These are phyloP conservation scores for Spergularia bocconei DNA, from an alignment of 148 eudicot genomes.

Conservation along the genomic window DNA sequence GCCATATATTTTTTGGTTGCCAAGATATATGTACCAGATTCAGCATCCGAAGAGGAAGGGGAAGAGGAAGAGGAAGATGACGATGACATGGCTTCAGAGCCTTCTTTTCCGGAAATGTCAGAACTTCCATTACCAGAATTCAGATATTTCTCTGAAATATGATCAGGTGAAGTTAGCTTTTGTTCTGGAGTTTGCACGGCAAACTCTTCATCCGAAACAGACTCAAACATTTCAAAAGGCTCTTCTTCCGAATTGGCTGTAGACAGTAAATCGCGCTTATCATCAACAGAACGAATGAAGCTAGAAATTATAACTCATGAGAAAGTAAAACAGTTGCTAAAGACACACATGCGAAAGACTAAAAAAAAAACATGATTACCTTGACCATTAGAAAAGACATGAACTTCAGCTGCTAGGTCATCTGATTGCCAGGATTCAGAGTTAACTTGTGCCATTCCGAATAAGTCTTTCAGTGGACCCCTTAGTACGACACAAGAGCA, in stretches of 20 bases:
- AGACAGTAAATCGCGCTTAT: neutral
- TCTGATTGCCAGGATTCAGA: slow-evolving; percentile 5
- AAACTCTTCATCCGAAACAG: slow-evolving; percentile 36
- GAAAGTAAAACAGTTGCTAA: neutral
- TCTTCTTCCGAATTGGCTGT: slow-evolving; percentile 32
- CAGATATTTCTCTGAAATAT: slow-evolving; percentile 32
- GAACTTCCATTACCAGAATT: slow-evolving; percentile 51
- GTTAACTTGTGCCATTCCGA: slow-evolving; percentile 21
- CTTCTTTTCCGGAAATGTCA: slow-evolving; percentile 46
- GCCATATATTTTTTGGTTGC: slow-evolving; percentile 30
- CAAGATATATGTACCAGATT: slow-evolving; percentile 48
- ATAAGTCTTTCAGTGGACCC: neutral
- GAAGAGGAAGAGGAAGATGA: slow-evolving; percentile 35
- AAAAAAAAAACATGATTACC: slow-evolving; percentile 11
- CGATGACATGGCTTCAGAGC: slow-evolving; percentile 44
- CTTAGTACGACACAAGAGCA: slow-evolving; percentile 7
- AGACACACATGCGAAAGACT: slow-evolving; percentile 2
- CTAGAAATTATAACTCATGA: neutral
- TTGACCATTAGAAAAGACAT: slow-evolving; percentile 16
- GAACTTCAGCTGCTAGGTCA: slow-evolving; percentile 8
- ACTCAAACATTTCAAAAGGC: slow-evolving; percentile 27
- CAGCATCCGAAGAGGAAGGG: slow-evolving; percentile 68
- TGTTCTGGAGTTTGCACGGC: slow-evolving; percentile 49
- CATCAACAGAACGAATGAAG: neutral
- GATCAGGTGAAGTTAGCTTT: slow-evolving; percentile 29